A percentile compares a stretch with the other conserved stretches of the same genome.
Conservation (phyloP, 2,329 filamentous ascomycete species). For the Hypocreales sp. region DNA sequence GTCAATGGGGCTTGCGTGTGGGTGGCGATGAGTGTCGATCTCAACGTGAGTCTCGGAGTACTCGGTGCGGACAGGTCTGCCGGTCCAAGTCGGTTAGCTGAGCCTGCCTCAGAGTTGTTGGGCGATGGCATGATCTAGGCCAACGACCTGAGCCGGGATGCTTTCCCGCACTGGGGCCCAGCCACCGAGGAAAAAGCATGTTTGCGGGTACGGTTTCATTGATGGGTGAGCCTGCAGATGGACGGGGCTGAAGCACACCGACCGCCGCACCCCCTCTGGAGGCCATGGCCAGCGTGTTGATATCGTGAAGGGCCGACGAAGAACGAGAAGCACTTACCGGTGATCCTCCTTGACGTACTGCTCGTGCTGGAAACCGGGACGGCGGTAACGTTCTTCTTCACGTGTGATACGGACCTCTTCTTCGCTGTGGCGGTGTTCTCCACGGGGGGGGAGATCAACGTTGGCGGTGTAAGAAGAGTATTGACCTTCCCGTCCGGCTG, state of each 20-base stretch:
- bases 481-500: slow-evolving; percentile 97
- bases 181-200: too few relatives aligned
- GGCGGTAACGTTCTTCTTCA: slow-evolving; percentile 62
- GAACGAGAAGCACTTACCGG: slow-evolving; percentile 25
- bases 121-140: too few relatives aligned
- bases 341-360: slow-evolving; percentile 32
- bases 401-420: slow-evolving; percentile 74
- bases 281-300: slow-evolving; percentile 11
- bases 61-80: slow-evolving; percentile 21
- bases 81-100: slow-evolving; percentile 14
- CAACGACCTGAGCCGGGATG: too few relatives aligned
- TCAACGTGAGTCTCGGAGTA: slow-evolving; percentile 53
- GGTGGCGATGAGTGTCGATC: slow-evolving; percentile 37
- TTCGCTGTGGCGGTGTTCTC: slow-evolving; percentile 51
- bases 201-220: too few relatives aligned
- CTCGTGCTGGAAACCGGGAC: slow-evolving; percentile 48
- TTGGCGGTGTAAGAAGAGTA: slow-evolving; percentile 57
- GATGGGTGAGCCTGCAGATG: too few relatives aligned
- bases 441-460: slow-evolving; percentile 46
- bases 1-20: slow-evolving; percentile 39
- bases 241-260: too few relatives aligned
- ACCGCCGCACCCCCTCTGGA: too few relatives aligned
- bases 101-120: too few relatives aligned
- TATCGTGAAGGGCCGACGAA: not conserved
- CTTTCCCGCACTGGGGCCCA: too few relatives aligned